phyloP scores from a whole-genome alignment of 1,139 yeast species.

The Diutina sp. region DNA sequence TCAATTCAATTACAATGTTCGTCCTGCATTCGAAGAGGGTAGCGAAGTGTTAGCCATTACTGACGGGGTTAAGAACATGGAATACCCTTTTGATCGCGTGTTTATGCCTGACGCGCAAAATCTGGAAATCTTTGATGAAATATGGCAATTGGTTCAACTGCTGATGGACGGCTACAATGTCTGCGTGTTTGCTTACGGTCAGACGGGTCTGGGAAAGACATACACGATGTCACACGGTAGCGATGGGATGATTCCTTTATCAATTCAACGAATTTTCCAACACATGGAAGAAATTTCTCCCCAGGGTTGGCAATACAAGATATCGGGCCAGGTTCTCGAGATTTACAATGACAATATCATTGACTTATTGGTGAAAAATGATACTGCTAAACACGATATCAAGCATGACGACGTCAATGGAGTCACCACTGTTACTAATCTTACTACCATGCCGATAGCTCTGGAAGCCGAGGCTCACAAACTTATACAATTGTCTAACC shows the following conservation, averaged over 20 bases:
- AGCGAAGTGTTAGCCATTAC: not conserved
- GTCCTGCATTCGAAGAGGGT: not conserved
- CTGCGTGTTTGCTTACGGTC: conserved; percentile 95
- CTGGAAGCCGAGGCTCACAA: conserved; percentile 35
- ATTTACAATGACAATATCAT: conserved; percentile 75
- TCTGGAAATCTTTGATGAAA: conserved; percentile 61
- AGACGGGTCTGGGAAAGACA: conserved; percentile 95
- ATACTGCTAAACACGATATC: conserved; percentile 38
- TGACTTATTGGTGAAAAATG: conserved; percentile 31
- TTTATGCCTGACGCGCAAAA: conserved; percentile 47
- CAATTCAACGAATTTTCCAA: conserved; percentile 60
- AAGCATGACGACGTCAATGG: conserved; percentile 48
- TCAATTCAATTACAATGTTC: not conserved
- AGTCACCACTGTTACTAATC: conserved; percentile 48
- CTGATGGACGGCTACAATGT: conserved; percentile 86
- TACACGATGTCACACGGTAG: conserved; percentile 67
- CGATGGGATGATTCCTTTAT: conserved; percentile 77
- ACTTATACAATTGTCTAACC: conserved; percentile 34
- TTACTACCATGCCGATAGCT: conserved; percentile 36
- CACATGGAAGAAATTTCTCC: conserved; percentile 36
- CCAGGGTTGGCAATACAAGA: conserved; percentile 53
- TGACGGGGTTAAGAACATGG: not conserved
- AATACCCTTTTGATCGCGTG: conserved; percentile 52
- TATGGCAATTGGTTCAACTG: conserved; percentile 79
- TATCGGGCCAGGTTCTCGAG: conserved; percentile 75